Conservation (phyloP, 352 stramenopile genomes). For the Phytopythium sindhum region DNA sequence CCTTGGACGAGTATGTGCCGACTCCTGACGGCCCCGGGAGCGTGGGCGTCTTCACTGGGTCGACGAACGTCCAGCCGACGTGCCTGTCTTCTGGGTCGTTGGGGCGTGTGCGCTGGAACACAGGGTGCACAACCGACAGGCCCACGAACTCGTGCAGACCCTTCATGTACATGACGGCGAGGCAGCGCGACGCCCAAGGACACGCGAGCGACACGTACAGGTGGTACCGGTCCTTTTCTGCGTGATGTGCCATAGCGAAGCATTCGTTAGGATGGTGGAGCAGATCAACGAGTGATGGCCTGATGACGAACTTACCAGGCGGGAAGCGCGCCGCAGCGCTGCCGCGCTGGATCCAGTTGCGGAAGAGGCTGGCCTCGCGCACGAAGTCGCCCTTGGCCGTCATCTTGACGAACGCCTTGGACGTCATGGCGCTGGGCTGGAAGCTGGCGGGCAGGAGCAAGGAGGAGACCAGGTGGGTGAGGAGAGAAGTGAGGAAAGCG, state of each 20-base stretch:
- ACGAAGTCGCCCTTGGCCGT: constrained; percentile 28
- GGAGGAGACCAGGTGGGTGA: not conserved
- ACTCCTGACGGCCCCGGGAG: constrained; percentile 59
- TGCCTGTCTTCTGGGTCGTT: constrained; percentile 59
- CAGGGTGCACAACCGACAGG: constrained; percentile 74
- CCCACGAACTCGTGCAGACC: constrained; percentile 88
- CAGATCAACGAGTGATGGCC: too few relatives aligned
- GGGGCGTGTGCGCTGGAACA: constrained; percentile 62
- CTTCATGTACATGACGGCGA: constrained; percentile 83
- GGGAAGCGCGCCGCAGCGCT: constrained; percentile 15
- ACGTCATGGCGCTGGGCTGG: constrained; percentile 31
- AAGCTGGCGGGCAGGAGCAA: not conserved
- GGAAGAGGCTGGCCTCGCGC: constrained; percentile 24
- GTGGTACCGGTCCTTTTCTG: constrained; percentile 69
- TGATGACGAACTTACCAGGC: constrained; percentile 12
- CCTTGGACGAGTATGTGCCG: constrained; percentile 65
- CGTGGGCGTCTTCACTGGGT: constrained; percentile 56
- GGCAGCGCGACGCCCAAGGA: constrained; percentile 54
- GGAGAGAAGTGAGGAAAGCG: not conserved
- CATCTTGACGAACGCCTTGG: constrained; percentile 20
- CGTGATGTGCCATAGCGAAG: not conserved
- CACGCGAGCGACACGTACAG: constrained; percentile 92
- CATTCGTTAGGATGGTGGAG: not conserved
- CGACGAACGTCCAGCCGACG: constrained; percentile 76
- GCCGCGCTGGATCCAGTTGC: constrained; percentile 31